phyloP scores from a whole-genome alignment of 805 yeast genomes.

The Jamesozyma hellenica region DNA sequence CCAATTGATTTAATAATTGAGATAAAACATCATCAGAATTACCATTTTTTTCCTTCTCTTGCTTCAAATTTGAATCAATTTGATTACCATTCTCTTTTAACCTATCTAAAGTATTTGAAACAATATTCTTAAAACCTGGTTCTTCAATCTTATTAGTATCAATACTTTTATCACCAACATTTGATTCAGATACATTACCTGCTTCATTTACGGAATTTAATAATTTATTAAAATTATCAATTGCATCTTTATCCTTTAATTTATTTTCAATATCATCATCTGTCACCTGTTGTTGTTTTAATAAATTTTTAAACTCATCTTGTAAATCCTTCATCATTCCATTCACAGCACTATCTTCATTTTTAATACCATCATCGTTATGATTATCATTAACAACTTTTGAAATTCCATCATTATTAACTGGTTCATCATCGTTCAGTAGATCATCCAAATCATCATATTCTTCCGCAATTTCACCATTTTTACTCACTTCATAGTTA shows the following conservation, averaged over 20 bases:
- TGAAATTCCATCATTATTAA: slow-evolving; percentile 2
- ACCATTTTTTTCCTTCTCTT: slow-evolving; percentile 34
- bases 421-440: slow-evolving; percentile 50
- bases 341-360: slow-evolving; percentile 31
- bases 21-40: slow-evolving; percentile 43
- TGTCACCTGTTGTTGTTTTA: slow-evolving; percentile 9
- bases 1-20: slow-evolving; percentile 57
- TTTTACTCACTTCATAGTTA: not conserved
- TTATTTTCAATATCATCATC: not conserved
- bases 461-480: slow-evolving; percentile 31
- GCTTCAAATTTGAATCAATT: slow-evolving; percentile 48
- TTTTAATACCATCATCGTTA: slow-evolving; percentile 49
- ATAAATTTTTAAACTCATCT: slow-evolving; percentile 19
- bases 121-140: slow-evolving; percentile 56
- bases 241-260: slow-evolving; percentile 13
- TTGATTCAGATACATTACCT: slow-evolving; percentile 10
- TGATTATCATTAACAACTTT: not conserved
- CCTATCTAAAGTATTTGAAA: slow-evolving; percentile 70
- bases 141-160: slow-evolving; percentile 32
- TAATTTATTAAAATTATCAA: slow-evolving; percentile 31
- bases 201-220: slow-evolving; percentile 22
- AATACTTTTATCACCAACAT: slow-evolving; percentile 29
- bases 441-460: slow-evolving; percentile 73
- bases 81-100: slow-evolving; percentile 65
- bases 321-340: slow-evolving; percentile 20